Percentiles rank a stretch among this genome's conserved stretches.
Evolutionary conservation across 1,284 basidiomycete genomes (phyloP).

Genomic region (Uromyces viciae-fabae): DNA sequence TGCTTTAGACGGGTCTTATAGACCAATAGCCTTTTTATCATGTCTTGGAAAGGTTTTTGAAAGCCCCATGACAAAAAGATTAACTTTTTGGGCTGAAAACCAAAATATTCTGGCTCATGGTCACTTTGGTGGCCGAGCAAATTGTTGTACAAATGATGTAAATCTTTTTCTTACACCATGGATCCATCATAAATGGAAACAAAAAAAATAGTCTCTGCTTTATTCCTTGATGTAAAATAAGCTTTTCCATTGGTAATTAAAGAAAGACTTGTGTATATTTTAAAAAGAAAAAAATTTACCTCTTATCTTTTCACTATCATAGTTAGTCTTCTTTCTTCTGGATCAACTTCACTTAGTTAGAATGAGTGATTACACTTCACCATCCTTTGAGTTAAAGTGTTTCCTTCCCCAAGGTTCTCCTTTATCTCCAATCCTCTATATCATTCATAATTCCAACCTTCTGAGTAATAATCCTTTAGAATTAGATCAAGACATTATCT

Average conservation of each 20-base stretch:
- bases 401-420: background rate
- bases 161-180: slow-evolving; percentile 9
- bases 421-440: background rate
- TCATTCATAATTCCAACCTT: background rate
- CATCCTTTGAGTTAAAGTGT: background rate
- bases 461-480: background rate
- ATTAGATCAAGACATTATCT: background rate
- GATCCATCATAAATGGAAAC: slow-evolving; percentile 1
- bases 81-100: slow-evolving; percentile 11
- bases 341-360: background rate
- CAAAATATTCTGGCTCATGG: background rate
- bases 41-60: background rate
- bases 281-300: background rate
- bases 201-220: background rate
- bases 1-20: too few species aligned
- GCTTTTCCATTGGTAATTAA: background rate
- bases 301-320: background rate
- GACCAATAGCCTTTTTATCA: background rate
- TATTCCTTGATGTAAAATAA: slow-evolving; percentile 3
- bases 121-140: background rate
- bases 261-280: background rate
- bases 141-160: background rate
- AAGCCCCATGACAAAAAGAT: background rate
- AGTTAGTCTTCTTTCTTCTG: background rate
- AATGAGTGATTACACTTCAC: too few species aligned